Percentiles rank a stretch among this genome's conserved stretches.
Evolutionary conservation across 805 yeast species (phyloP).

Genomic region (Vanderwaltozyma verrucispora): DNA sequence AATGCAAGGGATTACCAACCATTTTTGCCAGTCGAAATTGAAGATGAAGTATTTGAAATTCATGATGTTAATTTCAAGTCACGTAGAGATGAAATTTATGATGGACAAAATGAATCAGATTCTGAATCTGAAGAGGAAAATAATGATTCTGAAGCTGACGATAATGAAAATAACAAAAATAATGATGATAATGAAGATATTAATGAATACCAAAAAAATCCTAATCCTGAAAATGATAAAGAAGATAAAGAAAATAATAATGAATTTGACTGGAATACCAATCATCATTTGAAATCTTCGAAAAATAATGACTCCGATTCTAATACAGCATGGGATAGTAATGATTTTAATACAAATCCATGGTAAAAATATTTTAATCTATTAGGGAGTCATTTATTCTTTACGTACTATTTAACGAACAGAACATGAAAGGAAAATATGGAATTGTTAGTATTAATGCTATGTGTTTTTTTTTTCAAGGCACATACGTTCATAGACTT

Average conservation of each 20-base stretch:
- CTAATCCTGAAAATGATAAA: constrained; percentile 12
- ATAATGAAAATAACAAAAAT: constrained; percentile 7
- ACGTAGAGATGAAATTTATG: constrained; percentile 15
- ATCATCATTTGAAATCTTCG: constrained; percentile 46
- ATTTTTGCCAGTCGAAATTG: constrained; percentile 52
- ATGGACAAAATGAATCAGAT: constrained; percentile 6
- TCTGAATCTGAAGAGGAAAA: constrained; percentile 6
- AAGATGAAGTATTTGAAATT: constrained; percentile 64
- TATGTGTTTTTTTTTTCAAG: too few relatives aligned
- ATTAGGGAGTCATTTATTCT: too few relatives aligned
- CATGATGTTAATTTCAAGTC: constrained; percentile 33
- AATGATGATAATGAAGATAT: constrained; percentile 1
- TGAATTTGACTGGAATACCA: constrained; percentile 39
- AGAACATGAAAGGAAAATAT: too few relatives aligned
- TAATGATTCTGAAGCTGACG: constrained; percentile 9
- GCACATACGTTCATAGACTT: too few relatives aligned
- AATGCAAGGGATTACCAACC: constrained; percentile 56
- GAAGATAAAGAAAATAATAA: constrained; percentile 40
- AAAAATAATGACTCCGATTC: constrained; percentile 24
- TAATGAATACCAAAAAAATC: constrained; percentile 1
- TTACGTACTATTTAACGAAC: too few relatives aligned
- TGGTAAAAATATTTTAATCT: constrained; percentile 33
- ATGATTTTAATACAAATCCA: constrained; percentile 53
- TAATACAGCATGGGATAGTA: constrained; percentile 31
- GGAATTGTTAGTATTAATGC: too few relatives aligned